These are phyloP conservation scores for Decorospora gaudefroyi DNA, from an alignment of 2,329 filamentous ascomycete species.

Conservation along the genomic window DNA sequence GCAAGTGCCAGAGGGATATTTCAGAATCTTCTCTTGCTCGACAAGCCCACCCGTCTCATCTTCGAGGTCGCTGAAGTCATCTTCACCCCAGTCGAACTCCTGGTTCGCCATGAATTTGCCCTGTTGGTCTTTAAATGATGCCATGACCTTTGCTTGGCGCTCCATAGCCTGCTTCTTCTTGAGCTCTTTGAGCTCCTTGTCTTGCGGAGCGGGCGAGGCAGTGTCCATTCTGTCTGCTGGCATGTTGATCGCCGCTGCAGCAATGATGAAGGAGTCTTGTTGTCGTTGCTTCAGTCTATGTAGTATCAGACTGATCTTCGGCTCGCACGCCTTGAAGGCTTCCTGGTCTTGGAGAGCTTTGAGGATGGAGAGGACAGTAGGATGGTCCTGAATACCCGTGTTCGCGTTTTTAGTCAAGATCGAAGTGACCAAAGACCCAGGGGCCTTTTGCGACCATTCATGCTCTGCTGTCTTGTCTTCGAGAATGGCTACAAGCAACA, in stretches of 20 bases:
- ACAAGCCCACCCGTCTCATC: slow-evolving; percentile 62
- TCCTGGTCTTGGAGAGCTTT: slow-evolving; percentile 64
- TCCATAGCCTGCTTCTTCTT: slow-evolving; percentile 92
- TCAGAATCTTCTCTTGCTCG: slow-evolving; percentile 76
- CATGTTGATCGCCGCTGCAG: slow-evolving; percentile 63
- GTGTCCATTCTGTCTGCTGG: slow-evolving; percentile 79
- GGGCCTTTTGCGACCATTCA: slow-evolving; percentile 49
- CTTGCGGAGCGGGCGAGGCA: slow-evolving; percentile 73
- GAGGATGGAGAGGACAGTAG: slow-evolving; percentile 59
- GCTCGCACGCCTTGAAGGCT: slow-evolving; percentile 78
- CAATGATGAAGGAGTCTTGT: slow-evolving; percentile 71
- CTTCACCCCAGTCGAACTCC: slow-evolving; percentile 84
- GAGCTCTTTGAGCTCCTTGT: slow-evolving; percentile 76
- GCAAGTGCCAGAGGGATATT: slow-evolving; percentile 89
- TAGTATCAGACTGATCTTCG: slow-evolving; percentile 82
- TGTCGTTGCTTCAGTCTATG: slow-evolving; percentile 83
- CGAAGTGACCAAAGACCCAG: slow-evolving; percentile 71
- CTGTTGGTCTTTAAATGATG: slow-evolving; percentile 96
- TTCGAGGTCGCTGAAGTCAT: slow-evolving; percentile 76
- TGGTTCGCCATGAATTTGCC: slow-evolving; percentile 92
- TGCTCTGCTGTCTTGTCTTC: slow-evolving; percentile 69
- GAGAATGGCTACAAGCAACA: slow-evolving; percentile 80
- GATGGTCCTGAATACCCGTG: slow-evolving; percentile 35
- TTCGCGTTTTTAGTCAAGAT: slow-evolving; percentile 68
- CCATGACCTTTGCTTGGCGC: slow-evolving; percentile 92